Evolutionary conservation across 192 early-diverging fungal genomes (phyloP), one percentile per base, ranked within the genome.

Genomic region (Spinellus fusiger): DNA sequence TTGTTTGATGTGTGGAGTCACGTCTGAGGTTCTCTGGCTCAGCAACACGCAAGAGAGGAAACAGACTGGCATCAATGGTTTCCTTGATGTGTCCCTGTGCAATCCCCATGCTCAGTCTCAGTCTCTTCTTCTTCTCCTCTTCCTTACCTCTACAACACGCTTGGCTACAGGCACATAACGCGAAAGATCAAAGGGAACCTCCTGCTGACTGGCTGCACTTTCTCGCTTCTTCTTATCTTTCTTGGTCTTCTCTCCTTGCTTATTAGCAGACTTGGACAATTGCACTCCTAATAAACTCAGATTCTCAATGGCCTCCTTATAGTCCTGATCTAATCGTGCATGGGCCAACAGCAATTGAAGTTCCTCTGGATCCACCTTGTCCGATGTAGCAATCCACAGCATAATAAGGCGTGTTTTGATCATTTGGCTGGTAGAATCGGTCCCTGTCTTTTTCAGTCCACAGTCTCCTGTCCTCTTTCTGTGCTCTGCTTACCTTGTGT

Each of bases 241-340:
- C 56, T 73, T 53, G 69, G 78, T 53, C 73, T 78, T 50, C 71
- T 82, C 61, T 48, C 85, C 69, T 65, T 81, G 67, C 47, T 76
- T 69, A 65, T 86, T 84, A 56, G 85, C 77, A 59, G 73, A 63
- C 61, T 70, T 67, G 56, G 77, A 80, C 3, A 89, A 70, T 37
- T 84, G 74, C 4, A 92, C 77, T 10, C 89, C 90, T 27, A 93
- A 62, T 3, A 83, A 61, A 15, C 68, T 62, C 27, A 92, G 65
- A 62, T 94, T 94, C 23, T 82, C 86, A 52, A 94, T 86, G 0
- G 87, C 90, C 22, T 92, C 90, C 7, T 83, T 85, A 37, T 91
- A 86, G 38, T 87, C 81, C n/a, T 82, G 70, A 4, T 77, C 75
- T 4, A 94, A 67, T 54, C 87, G 84, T 26, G 91, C 87, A 59